Conservation (phyloP, 805 yeast genomes). For the Tetrapisispora pingtungensis region DNA sequence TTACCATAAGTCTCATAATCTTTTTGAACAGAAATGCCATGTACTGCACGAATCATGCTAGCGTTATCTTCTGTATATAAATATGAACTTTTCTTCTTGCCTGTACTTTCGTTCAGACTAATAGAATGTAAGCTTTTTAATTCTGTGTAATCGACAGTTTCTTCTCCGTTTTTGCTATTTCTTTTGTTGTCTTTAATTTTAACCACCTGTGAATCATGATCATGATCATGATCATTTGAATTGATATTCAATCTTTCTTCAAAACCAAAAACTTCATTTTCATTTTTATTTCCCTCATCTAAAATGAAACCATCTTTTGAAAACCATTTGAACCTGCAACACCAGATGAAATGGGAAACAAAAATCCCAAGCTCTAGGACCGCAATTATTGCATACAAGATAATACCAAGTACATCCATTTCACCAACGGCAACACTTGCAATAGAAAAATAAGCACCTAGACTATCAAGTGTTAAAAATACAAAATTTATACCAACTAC, state of each 20-base stretch:
- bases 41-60: neutral
- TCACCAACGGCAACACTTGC: constrained; percentile 49
- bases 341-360: constrained; percentile 62
- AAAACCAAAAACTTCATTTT: neutral
- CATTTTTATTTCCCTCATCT: constrained; percentile 1
- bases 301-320: constrained; percentile 1
- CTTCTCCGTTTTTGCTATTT: neutral
- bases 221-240: neutral
- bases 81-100: neutral
- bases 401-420: constrained; percentile 70
- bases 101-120: neutral
- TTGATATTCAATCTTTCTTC: neutral
- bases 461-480: constrained; percentile 62
- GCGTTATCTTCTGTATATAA: neutral
- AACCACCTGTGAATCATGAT: neutral
- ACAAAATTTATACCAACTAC: constrained; percentile 85
- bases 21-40: neutral
- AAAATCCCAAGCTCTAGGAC: constrained; percentile 71
- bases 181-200: neutral
- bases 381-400: constrained; percentile 65
- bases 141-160: neutral
- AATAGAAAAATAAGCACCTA: constrained; percentile 77
- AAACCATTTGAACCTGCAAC: constrained; percentile 33
- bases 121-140: neutral
- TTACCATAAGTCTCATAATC: neutral